phyloP scores from a whole-genome alignment of 2,329 filamentous ascomycete species.

The Zymoseptoria ardabiliae region DNA sequence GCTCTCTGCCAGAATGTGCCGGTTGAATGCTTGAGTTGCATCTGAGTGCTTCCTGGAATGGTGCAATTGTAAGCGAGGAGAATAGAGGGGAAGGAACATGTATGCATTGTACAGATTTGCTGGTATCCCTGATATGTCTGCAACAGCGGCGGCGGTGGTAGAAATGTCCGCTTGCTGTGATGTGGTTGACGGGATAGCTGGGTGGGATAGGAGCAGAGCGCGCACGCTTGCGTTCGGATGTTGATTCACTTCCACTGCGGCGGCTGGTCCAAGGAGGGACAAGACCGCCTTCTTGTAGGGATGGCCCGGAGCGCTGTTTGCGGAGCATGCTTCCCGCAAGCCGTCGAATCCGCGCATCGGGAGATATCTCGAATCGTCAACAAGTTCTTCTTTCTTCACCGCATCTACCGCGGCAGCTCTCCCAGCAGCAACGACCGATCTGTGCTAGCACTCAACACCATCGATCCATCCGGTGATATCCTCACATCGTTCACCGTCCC shows the following conservation, averaged over 20 bases:
- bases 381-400: background rate
- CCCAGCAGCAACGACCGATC: constrained; percentile 31
- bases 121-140: background rate
- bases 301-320: background rate
- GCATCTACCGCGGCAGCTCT: constrained; percentile 22
- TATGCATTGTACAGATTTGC: background rate
- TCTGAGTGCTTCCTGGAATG: too few species aligned
- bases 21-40: too few species aligned
- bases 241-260: background rate
- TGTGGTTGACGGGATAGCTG: background rate
- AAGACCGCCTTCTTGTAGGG: background rate
- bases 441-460: constrained; percentile 39
- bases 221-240: too few species aligned
- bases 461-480: constrained; percentile 80
- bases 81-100: too few species aligned
- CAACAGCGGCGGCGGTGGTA: background rate
- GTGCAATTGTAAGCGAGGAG: too few species aligned
- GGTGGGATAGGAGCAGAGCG: background rate
- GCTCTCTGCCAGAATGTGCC: too few species aligned
- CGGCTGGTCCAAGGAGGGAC: too few species aligned
- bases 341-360: too few species aligned
- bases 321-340: background rate
- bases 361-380: too few species aligned
- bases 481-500: constrained; percentile 92
- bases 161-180: background rate